Evolutionary conservation across 371 early-diverging fungal species (phyloP), one percentile per base, ranked within the genome.

Genomic region (Hamiltosporidium tvaerminnensis): DNA sequence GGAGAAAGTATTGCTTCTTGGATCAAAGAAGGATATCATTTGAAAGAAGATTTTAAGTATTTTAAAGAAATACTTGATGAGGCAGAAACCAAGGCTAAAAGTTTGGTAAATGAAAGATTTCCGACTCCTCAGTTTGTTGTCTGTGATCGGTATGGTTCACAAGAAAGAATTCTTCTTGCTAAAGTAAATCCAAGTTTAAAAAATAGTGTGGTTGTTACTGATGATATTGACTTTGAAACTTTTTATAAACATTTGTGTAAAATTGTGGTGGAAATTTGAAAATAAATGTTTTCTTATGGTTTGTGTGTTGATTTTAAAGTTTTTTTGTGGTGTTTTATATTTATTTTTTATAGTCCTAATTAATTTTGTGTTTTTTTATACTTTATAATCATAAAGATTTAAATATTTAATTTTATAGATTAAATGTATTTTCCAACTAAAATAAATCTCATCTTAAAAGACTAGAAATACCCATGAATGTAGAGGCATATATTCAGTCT

Each of bases 51-150:
- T 67, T 96, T 88, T 79, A 90, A 83, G 74, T 89, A 87, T 81
- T 89, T 97, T 65, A 92, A 88, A 73, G 83, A 85, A 47, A 77
- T 96, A 34, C 78, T 93, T 44, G 90, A 92, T 72, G 83, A 87
- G 7, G 90, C 92, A 35, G 85, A 85, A 31, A 78, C 76, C 44
- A 91, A 87, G 68, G 90, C 96, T 82, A 83, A 72, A 82, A 89
- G 88, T 36, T 72, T 99, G 59, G 79, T 96, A 56, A 79, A 84
- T 16, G 90, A 90, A 44, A 82, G 99, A 63, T 90, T 95, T 83
- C 97, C 97, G 7, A 85, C 94, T 44, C 97, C 99, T 2, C 87
- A 96, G 67, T 96, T 92, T 76, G 87, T 94, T 76, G 91, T 86
- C 37, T 91, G 91, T 69, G 90, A 92, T 71, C 90, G 91, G 76